Base-by-base conservation (phyloP, 2,329 filamentous ascomycete genomes). In the Cordyceps cateniannulata region DNA sequence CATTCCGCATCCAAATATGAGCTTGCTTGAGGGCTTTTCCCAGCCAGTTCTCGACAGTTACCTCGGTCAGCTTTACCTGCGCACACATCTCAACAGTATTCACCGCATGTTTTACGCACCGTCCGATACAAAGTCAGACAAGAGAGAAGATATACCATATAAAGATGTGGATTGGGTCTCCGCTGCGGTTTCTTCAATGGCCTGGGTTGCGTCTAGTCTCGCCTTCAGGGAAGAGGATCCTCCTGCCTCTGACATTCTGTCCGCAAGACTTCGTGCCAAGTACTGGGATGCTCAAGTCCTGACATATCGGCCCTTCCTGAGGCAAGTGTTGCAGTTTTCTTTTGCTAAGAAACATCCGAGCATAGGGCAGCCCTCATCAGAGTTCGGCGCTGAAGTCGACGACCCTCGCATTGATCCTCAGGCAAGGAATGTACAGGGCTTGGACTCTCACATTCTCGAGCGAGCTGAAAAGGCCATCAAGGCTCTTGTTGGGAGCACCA, bases 231-330 rank as follows among this genome's bases (percentile, higher is more conserved):
- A 91, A 62, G 73, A 79, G 1, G 90, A 96, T 59, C 79, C 81
- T 5, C 91, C 91, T 1, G 84, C 91, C 0, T 72, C 70, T 0
- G 86, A 96, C 53, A 92, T 98, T 62, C 85, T 97, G 16, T 80
- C 85, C 12, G 93, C 93, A 32, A 85, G 95, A 24, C 79, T 98
- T 63, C 87, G 93, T 45, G 95, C 90, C 16, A 98, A 99, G 72
- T 98, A 95, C 73, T 98, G 93, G 79, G 95, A 95, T 22, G 93
- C 91, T 0, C 84, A 89, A 65, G 92, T 96, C 64, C 93, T 98
- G 69, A 93, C 93, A 27, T 89, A 95, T 71, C 85, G 95, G 25
- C 91, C 90, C 1, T 91, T 93, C 63, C 71, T 87, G 58, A 76
- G 79, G 64, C 76, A 81, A 63, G 81, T 88, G 49, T 73, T 88